Conservation (phyloP, 805 yeast species). For the Lachancea dasiensis region DNA sequence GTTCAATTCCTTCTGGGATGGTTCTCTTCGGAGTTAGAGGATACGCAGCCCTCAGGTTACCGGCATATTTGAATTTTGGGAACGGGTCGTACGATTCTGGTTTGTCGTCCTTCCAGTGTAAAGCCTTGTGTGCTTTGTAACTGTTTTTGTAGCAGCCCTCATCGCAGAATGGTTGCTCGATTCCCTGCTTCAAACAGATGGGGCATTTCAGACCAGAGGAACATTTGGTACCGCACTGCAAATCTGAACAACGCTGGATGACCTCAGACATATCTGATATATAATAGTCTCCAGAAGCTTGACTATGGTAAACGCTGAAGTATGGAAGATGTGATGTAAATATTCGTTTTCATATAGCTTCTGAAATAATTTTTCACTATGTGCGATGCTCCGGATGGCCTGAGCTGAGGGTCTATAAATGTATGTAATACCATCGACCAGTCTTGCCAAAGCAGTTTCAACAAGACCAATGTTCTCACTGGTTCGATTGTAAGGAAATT, state of each 20-base stretch:
- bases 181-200: conserved; percentile 70
- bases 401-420: too few relatives aligned
- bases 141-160: conserved; percentile 74
- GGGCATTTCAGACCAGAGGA: conserved; percentile 81
- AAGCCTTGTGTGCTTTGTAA: conserved; percentile 68
- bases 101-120: conserved; percentile 60
- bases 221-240: conserved; percentile 81
- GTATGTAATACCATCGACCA: too few relatives aligned
- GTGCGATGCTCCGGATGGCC: too few relatives aligned
- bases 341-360: background rate
- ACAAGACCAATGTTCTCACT: too few relatives aligned
- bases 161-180: conserved; percentile 65
- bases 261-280: conserved; percentile 6
- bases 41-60: conserved; percentile 68
- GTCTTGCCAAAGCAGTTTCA: too few relatives aligned
- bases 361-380: too few relatives aligned
- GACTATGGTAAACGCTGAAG: too few relatives aligned
- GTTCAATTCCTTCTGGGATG: conserved; percentile 63
- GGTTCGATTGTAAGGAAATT: too few relatives aligned
- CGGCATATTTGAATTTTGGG: conserved; percentile 70
- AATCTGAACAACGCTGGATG: conserved; percentile 54
- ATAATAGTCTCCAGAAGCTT: too few relatives aligned
- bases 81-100: conserved; percentile 75
- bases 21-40: conserved; percentile 70
- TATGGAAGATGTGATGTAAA: too few relatives aligned